Base-by-base conservation (phyloP, 2,329 filamentous ascomycete species). In the Botrytis aclada region DNA sequence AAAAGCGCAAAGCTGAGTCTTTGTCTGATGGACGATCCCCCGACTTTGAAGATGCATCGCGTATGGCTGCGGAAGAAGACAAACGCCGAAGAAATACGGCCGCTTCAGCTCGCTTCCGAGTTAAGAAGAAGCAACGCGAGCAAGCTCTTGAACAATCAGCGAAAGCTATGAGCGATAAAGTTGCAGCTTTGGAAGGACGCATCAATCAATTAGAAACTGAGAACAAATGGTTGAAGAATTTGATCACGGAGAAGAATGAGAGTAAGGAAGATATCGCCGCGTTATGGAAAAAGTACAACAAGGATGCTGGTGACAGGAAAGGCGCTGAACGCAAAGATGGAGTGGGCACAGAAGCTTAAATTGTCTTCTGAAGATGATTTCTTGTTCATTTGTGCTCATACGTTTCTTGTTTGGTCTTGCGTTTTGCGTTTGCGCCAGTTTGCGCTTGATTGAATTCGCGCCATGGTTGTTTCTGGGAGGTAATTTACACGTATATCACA, bases 101-200 rank as follows among this genome's bases (percentile, higher is more conserved):
- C 45, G 94, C 94, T 72, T 94, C 91, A 77, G 94, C 94, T 29
- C 92, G 94, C 67, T 97, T 97, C 87, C 92, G 94, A 74, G 90
- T 96, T 81, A 97, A 97, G 89, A 97, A 97, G 91, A 97, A 97
- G 89, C 93, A 96, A 84, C 91, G 94, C 69, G 94, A 97, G 85
- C 92, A 95, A 82, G 92, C 93, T 14, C 89, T 97, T 70, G 93
- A 95, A 82, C 90, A 89, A 79, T 91, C 89, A 5, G 91, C 93
- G 78, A 94, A 94, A 82, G 94, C 97, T 77, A 93, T 95, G 83
- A 89, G 89, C 41, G 92, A 96, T 63, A 94, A 94, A 84, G 92
- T 95, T 69, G 85, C 88, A 29, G 85, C 86, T 29, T 86, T 97
- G 10, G 93, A 97, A 83, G 87, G 87, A 78, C 89, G 89, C 73